phyloP scores from a whole-genome alignment of 2,329 filamentous ascomycete species.

The Cercospora sojina region DNA sequence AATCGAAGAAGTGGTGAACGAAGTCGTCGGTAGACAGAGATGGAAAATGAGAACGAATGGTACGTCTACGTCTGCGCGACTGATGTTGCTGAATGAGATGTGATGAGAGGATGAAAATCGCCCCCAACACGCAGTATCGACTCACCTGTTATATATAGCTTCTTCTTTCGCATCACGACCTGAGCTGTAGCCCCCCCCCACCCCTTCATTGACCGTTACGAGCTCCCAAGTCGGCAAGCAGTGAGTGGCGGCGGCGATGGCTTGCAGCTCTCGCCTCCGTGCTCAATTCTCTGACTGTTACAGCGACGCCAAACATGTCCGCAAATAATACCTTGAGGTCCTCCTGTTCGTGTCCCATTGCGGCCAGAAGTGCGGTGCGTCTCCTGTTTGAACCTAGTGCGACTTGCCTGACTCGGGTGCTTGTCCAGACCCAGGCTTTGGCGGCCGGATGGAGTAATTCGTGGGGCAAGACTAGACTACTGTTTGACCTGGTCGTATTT shows the following conservation, averaged over 20 bases:
- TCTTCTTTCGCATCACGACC: background rate
- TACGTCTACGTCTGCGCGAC: background rate
- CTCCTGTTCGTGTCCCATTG: background rate
- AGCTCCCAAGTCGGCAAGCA: background rate
- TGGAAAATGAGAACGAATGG: background rate
- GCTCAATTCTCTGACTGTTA: background rate
- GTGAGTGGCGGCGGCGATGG: background rate
- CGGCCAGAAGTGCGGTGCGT: background rate
- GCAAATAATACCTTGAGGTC: background rate
- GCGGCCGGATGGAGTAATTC: background rate
- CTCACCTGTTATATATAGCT: background rate
- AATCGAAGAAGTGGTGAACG: background rate
- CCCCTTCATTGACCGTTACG: background rate
- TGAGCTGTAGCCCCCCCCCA: background rate
- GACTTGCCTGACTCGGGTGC: background rate
- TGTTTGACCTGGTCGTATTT: background rate
- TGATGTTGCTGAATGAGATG: background rate
- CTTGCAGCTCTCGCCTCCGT: background rate
- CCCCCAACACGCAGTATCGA: background rate
- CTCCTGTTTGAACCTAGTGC: background rate
- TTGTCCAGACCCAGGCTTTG: background rate
- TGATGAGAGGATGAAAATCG: too few relatives aligned
- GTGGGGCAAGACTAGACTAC: background rate
- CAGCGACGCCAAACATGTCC: background rate
- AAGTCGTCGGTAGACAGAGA: background rate